Evolutionary conservation across 2,329 filamentous ascomycete genomes (phyloP), one percentile per base, ranked within the genome.

Genomic region (Dactylellina sp.): DNA sequence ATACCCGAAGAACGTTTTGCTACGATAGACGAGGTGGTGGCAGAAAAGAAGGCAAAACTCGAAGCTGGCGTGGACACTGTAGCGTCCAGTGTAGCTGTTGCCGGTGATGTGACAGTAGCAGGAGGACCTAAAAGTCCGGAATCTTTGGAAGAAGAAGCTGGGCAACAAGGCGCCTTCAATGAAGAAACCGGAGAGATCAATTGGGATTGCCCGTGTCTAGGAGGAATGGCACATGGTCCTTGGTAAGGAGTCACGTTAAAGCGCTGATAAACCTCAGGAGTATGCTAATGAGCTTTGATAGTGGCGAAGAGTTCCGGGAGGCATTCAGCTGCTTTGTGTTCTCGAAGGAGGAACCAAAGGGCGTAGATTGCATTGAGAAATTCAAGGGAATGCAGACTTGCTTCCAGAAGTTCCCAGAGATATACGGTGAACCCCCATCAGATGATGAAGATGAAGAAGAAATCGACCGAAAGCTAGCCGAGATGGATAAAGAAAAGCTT

Each of bases 331-430:
- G 95, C 84, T 99, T 99, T 79, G 93, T 99, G n/a, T 95, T 89
- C 83, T 96, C 92, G 1, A 89, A 88, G 44, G 92, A 96, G 81
- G 95, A 99, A 81, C 93, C 93, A 37, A 99, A 99, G 88, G 94
- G 94, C 57, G 94, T 97, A 84, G 93, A 97, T 81, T 97, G 93
- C 83, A 95, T 97, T 80, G 93, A 97, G 25, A 96, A 95, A 84
- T 97, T 97, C 86, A 93, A 96, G 92, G 95, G 85, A 79, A 99
- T 99, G 95, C 95, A 98, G 84, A 90, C 94, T 79, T 99, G 95
- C 85, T 99, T 99, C 86, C 88, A 93, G 78, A 84, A 89, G 81
- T 91, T 97, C 81, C 95, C 95, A 18, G 95, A 98, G 46, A 86
- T 97, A 72, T 99, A 99, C 82, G 93, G 93, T 46, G 94, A 98